Percentiles rank a stretch among this genome's conserved stretches.
Conservation (phyloP, 2,329 filamentous ascomycete genomes). For the Phymatotrichopsis omnivora region DNA sequence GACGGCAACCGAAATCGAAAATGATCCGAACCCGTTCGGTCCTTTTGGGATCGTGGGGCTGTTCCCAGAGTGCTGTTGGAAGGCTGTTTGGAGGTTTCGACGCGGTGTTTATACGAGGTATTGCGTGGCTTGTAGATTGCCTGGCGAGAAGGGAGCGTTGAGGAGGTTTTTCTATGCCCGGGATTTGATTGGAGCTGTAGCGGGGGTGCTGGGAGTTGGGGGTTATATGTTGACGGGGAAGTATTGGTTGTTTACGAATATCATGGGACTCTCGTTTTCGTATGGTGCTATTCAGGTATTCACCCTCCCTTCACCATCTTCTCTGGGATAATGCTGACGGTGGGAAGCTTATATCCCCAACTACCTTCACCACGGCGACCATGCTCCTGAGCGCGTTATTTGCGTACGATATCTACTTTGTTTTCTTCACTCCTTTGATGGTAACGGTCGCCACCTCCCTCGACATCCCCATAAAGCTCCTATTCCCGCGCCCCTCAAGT, state of each 20-base stretch:
- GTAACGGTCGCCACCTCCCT: slow-evolving; percentile 77
- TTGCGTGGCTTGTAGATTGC: slow-evolving; percentile 9
- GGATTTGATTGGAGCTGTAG: slow-evolving; percentile 41
- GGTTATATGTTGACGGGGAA: slow-evolving; percentile 40
- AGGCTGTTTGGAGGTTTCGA: slow-evolving; percentile 18
- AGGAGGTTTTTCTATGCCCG: slow-evolving; percentile 26
- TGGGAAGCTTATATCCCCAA: slow-evolving; percentile 66
- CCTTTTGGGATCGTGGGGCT: slow-evolving; percentile 9
- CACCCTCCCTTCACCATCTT: neutral
- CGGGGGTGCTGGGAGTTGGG: slow-evolving; percentile 47
- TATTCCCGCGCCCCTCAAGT: slow-evolving; percentile 69
- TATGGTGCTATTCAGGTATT: slow-evolving; percentile 57
- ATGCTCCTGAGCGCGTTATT: slow-evolving; percentile 71
- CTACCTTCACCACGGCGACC: slow-evolving; percentile 72
- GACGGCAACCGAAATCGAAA: neutral
- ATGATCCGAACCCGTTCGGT: slow-evolving; percentile 7
- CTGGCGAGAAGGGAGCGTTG: slow-evolving; percentile 11
- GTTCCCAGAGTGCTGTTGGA: slow-evolving; percentile 14
- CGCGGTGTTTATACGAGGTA: slow-evolving; percentile 20
- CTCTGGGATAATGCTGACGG: slow-evolving; percentile 1
- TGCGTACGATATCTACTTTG: slow-evolving; percentile 90
- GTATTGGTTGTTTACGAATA: slow-evolving; percentile 70
- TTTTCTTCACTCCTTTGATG: slow-evolving; percentile 79
- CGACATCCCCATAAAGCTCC: slow-evolving; percentile 85
- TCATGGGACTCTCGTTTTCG: slow-evolving; percentile 77